These are phyloP conservation scores for Kuraishia borneana DNA, from an alignment of 805 yeast species.

Conservation along the genomic window DNA sequence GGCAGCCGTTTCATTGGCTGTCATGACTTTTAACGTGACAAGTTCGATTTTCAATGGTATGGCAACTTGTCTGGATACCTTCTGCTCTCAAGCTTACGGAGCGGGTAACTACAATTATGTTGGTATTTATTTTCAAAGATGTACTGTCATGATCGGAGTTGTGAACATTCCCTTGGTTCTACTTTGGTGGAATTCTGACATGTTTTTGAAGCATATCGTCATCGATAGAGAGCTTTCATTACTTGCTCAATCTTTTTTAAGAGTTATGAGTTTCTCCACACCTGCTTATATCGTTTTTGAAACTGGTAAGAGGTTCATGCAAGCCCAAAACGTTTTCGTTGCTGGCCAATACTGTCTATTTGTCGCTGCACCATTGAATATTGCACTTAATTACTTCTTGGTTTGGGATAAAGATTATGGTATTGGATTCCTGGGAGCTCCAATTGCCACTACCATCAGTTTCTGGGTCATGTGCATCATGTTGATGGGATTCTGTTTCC, in stretches of 20 bases:
- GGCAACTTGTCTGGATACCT: constrained; percentile 60
- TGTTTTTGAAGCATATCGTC: constrained; percentile 26
- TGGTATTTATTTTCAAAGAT: constrained; percentile 50
- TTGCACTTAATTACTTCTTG: constrained; percentile 52
- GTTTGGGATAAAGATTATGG: constrained; percentile 70
- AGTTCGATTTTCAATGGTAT: constrained; percentile 55
- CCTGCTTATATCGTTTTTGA: constrained; percentile 77
- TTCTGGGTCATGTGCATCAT: constrained; percentile 61
- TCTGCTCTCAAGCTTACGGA: constrained; percentile 69
- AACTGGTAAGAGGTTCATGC: constrained; percentile 69
- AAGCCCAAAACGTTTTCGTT: constrained; percentile 79
- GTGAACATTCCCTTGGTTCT: constrained; percentile 41
- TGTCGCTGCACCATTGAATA: constrained; percentile 63
- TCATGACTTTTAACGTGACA: constrained; percentile 59
- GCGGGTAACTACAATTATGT: constrained; percentile 45
- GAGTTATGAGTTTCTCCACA: constrained; percentile 52
- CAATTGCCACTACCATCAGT: constrained; percentile 60
- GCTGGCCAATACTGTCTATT: constrained; percentile 66
- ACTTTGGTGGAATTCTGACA: constrained; percentile 47
- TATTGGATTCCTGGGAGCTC: constrained; percentile 77
- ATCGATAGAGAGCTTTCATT: constrained; percentile 30
- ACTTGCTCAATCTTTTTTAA: constrained; percentile 47
- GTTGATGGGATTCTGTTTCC: constrained; percentile 36
- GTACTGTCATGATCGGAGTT: constrained; percentile 38
- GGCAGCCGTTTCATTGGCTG: constrained; percentile 62